Evolutionary conservation across 2,329 filamentous ascomycete genomes (phyloP).

Genomic region (Xylariaceae sp.): DNA sequence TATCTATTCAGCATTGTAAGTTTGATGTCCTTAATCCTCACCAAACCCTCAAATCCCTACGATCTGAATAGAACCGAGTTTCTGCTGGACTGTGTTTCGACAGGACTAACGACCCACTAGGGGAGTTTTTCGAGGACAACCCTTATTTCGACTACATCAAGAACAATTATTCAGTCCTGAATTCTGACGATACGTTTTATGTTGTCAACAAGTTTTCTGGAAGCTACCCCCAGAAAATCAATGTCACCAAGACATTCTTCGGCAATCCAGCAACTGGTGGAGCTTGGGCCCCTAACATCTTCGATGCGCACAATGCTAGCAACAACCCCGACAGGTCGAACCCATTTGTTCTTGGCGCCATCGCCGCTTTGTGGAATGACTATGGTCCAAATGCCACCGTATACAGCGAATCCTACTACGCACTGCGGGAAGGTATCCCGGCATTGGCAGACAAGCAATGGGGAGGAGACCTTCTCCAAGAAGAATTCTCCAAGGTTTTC

Average conservation of each 20-base stretch:
- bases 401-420: slow-evolving; percentile 50
- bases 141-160: slow-evolving; percentile 41
- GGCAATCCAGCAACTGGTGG: slow-evolving; percentile 39
- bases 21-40: no score
- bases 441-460: slow-evolving; percentile 51
- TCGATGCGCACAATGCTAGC: slow-evolving; percentile 45
- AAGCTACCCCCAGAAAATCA: slow-evolving; percentile 44
- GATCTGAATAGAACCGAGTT: neutral
- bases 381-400: slow-evolving; percentile 49
- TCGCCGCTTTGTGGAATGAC: slow-evolving; percentile 53
- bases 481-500: slow-evolving; percentile 39
- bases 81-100: neutral
- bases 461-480: slow-evolving; percentile 43
- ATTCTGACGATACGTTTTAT: slow-evolving; percentile 52
- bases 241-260: slow-evolving; percentile 44
- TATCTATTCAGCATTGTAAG: slow-evolving; percentile 50
- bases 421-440: slow-evolving; percentile 47
- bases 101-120: slow-evolving; percentile 10
- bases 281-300: slow-evolving; percentile 47
- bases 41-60: no score
- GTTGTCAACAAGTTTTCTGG: slow-evolving; percentile 47
- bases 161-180: slow-evolving; percentile 48
- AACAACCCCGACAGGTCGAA: slow-evolving; percentile 43
- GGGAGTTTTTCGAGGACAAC: slow-evolving; percentile 52
- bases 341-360: slow-evolving; percentile 43